phyloP scores from a whole-genome alignment of 805 yeast species.

The Suhomyces kilbournensis region DNA sequence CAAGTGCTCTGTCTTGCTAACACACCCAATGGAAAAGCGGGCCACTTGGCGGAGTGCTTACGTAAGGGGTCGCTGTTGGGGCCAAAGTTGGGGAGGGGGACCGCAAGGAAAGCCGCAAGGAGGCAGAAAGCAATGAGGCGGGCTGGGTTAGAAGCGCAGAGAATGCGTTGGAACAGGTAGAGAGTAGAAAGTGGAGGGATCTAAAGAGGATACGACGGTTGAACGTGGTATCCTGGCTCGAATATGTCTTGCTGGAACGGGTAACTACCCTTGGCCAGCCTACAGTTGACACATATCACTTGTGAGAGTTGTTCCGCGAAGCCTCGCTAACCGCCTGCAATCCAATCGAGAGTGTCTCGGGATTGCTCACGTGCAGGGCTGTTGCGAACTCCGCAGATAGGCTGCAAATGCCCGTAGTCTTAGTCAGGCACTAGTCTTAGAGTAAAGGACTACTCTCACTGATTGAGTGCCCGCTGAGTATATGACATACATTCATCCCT shows the following conservation, averaged over 20 bases:
- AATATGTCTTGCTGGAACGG: no score
- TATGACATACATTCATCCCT: no score
- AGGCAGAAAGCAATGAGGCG: neutral
- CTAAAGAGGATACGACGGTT: no score
- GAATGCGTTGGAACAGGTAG: neutral
- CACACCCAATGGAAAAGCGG: neutral
- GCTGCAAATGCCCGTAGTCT: neutral
- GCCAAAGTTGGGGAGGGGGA: neutral
- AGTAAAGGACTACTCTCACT: no score
- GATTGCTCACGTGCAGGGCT: neutral
- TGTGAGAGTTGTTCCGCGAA: neutral
- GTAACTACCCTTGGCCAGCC: neutral
- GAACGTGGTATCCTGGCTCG: no score
- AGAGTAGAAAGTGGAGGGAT: no score
- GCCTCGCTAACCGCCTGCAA: neutral
- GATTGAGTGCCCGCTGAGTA: no score
- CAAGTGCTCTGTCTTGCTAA: neutral
- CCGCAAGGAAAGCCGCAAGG: neutral
- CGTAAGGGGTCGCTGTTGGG: neutral
- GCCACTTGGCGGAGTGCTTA: neutral
- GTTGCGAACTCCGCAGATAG: neutral
- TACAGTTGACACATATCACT: neutral
- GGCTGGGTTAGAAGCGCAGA: neutral
- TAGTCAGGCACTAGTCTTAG: no score
- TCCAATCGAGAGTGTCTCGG: neutral